These are phyloP conservation scores for Lichtheimia ramosa DNA, from an alignment of 371 early-diverging fungal species.

Conservation along the genomic window DNA sequence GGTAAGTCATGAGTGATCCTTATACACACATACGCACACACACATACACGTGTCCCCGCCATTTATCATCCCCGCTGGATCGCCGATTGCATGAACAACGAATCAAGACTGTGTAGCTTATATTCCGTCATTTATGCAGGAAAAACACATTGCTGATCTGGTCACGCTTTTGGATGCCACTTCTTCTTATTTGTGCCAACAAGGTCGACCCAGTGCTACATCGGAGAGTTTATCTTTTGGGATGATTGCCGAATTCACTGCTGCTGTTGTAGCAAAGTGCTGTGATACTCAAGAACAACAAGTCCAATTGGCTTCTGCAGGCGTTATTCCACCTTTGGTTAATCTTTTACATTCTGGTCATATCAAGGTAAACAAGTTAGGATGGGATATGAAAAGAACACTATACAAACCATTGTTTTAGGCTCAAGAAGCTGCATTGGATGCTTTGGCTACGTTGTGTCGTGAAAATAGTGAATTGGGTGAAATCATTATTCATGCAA, in stretches of 20 bases:
- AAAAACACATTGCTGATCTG: constrained; percentile 39
- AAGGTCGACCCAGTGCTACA: constrained; percentile 22
- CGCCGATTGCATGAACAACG: no score
- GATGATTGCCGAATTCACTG: constrained; percentile 69
- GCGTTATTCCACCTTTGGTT: constrained; percentile 62
- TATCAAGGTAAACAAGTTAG: constrained; percentile 31
- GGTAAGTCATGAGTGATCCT: constrained; percentile 33
- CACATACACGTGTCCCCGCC: no score
- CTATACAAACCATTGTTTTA: constrained; percentile 5
- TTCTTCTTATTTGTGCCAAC: constrained; percentile 20
- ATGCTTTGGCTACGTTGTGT: constrained; percentile 71
- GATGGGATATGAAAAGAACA: neutral
- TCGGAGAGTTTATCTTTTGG: constrained; percentile 50
- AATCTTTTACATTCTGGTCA: constrained; percentile 59
- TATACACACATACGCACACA: no score
- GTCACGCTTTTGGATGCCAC: constrained; percentile 34
- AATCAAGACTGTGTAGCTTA: no score
- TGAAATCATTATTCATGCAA: constrained; percentile 42
- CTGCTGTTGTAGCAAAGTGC: constrained; percentile 67
- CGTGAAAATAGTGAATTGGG: constrained; percentile 64
- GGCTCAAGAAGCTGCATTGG: constrained; percentile 81
- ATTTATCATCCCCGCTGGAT: no score
- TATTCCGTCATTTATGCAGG: constrained; percentile 17
- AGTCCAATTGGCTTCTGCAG: constrained; percentile 55
- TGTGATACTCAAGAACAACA: constrained; percentile 66